Evolutionary conservation across 208 protist species (phyloP), one percentile per base, ranked within the genome.

Genomic region (Trypanosoma lewisi): DNA sequence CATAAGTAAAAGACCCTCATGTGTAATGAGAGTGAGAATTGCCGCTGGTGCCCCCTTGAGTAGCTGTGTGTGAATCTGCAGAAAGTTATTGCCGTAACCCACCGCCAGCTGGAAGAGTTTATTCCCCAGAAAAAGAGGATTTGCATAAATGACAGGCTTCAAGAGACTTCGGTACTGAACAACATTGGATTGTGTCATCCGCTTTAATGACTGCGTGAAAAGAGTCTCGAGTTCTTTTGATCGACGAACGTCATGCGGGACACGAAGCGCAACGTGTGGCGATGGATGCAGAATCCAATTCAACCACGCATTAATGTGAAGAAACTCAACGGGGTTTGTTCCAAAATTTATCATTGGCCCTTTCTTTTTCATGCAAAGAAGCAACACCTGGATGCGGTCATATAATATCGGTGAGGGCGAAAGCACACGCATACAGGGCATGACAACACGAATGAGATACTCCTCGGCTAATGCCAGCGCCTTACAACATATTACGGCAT

Each of bases 81-180:
- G 66, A 58, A 89, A 91, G 63, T 73, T 85, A 67, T 94, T 94
- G 41, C 77, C 72, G 57, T 94, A 94, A 25, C 87, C 87, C 2
- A 94, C 72, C 0, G 82, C 78, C 58, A 89, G 87, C 37, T 61
- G 47, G 63, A 94, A 78, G n/a, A 94, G 63, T 19, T 78, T 76
- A 44, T 89, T 78, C 25, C 69, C 70, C 30, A 87, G 75, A 45
- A 87, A 73, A 25, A 94, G 68, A 2, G 84, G 83, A 49, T 94
- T 78, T 3, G 82, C 83, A 60, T 77, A 91, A 28, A 90, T 75
- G 19, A 83, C 75, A 1, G 70, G 82, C 9, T 58, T 74, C 31
- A 94, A 72, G 12, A 85, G 63, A 1, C 48, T 63, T 14, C 70
- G 68, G 50, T 91, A 94, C 45, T 77, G 67, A 23, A 55, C 63